Conservation (phyloP, 75 land plant genomes). For the Sequoiadendron giganteum region DNA sequence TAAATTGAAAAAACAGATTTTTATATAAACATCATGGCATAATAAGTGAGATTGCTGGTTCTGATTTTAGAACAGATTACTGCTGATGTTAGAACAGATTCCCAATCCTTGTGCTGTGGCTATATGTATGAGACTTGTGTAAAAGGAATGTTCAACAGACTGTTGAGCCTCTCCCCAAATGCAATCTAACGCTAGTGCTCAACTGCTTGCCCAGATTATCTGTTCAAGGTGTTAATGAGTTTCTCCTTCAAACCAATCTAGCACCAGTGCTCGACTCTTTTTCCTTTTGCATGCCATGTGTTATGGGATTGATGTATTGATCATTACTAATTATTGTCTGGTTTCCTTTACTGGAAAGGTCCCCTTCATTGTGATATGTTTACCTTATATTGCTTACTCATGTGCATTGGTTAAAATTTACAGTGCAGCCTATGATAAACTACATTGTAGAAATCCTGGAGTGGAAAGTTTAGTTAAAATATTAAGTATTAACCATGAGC, state of each 20-base stretch:
- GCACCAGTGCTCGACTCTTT: neutral
- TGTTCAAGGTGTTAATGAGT: neutral
- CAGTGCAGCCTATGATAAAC: neutral
- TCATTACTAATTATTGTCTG: neutral
- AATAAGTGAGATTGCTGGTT: neutral
- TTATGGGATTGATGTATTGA: neutral
- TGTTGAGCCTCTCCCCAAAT: no score
- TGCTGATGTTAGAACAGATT: neutral
- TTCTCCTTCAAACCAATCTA: neutral
- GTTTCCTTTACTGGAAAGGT: neutral
- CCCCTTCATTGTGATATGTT: neutral
- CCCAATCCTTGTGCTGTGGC: neutral
- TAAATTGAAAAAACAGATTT: neutral
- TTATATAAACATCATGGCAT: neutral
- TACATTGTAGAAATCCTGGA: neutral
- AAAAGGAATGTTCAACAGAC: neutral
- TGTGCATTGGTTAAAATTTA: neutral
- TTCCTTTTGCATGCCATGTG: neutral
- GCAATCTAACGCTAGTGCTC: neutral
- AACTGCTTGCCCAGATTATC: neutral
- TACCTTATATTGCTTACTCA: neutral
- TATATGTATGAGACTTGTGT: neutral
- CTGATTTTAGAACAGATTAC: no score
- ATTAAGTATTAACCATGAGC: neutral
- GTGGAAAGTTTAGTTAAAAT: neutral